phyloP scores from a whole-genome alignment of 176 grass and related monocot species.

The Bothriochloa decipiens region DNA sequence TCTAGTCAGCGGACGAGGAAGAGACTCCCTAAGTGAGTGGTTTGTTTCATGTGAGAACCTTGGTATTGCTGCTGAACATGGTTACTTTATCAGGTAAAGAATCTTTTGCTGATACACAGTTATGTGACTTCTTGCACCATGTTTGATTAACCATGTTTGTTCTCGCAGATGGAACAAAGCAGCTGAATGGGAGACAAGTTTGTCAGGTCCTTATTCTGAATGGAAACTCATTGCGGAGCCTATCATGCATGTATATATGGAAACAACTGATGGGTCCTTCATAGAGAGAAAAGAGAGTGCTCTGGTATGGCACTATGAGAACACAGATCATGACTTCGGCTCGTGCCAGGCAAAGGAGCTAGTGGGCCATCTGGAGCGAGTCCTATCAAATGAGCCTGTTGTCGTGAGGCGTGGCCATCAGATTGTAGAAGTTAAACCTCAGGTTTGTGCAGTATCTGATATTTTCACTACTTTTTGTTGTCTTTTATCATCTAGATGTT shows the following conservation, averaged over 20 bases:
- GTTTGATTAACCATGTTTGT: slow-evolving; percentile 30
- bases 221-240: slow-evolving; percentile 73
- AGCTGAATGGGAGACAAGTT: slow-evolving; percentile 61
- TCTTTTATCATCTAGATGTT: neutral
- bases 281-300: slow-evolving; percentile 74
- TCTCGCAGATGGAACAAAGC: slow-evolving; percentile 63
- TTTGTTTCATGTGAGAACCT: slow-evolving; percentile 72
- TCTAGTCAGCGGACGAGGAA: slow-evolving; percentile 75
- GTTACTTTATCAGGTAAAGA: slow-evolving; percentile 74
- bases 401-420: slow-evolving; percentile 71
- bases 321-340: slow-evolving; percentile 85
- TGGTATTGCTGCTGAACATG: slow-evolving; percentile 90
- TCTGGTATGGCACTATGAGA: slow-evolving; percentile 83
- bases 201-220: slow-evolving; percentile 39
- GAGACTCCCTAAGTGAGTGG: slow-evolving; percentile 57
- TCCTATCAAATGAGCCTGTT: slow-evolving; percentile 77
- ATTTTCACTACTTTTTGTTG: neutral
- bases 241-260: slow-evolving; percentile 66
- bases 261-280: slow-evolving; percentile 76
- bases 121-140: neutral
- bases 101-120: neutral
- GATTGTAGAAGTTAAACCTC: slow-evolving; percentile 88
- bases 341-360: slow-evolving; percentile 86
- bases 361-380: slow-evolving; percentile 66
- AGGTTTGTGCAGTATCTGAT: slow-evolving; percentile 43